Conservation (phyloP, 441 rosid genomes). For the Sinapis alba region DNA sequence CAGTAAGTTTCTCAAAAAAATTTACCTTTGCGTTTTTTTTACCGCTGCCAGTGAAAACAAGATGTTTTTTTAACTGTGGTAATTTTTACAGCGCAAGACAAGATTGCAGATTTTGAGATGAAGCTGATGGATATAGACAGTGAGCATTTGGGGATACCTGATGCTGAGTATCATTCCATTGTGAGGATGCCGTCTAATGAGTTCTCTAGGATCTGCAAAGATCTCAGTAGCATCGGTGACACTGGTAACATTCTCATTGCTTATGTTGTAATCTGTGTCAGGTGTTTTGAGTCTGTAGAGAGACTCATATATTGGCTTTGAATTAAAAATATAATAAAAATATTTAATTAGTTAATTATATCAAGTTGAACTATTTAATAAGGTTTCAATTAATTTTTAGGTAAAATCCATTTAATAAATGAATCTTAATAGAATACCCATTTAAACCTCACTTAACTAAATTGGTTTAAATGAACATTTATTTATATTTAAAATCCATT, state of each 20-base stretch:
- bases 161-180: constrained; percentile 92
- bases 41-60: not conserved
- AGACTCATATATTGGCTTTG: not conserved
- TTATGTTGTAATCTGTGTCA: not conserved
- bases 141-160: constrained; percentile 95
- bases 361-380: too few relatives aligned
- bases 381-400: too few relatives aligned
- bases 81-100: constrained; percentile 72
- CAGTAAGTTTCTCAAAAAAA: constrained; percentile 50
- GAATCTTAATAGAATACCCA: too few relatives aligned
- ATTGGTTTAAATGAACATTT: too few relatives aligned
- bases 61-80: not conserved
- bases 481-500: too few relatives aligned
- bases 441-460: too few relatives aligned
- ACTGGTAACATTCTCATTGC: constrained; percentile 50
- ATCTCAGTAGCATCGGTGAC: constrained; percentile 91
- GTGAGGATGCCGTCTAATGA: constrained; percentile 90
- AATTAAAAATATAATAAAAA: too few relatives aligned
- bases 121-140: constrained; percentile 96
- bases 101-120: constrained; percentile 94
- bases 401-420: too few relatives aligned
- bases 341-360: too few relatives aligned
- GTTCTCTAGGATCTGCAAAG: constrained; percentile 86
- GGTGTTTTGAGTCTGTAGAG: not conserved
- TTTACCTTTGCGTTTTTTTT: not conserved